Evolutionary conservation across 768 basidiomycete species (phyloP).

Genomic region (Nidularia pulvinata): DNA sequence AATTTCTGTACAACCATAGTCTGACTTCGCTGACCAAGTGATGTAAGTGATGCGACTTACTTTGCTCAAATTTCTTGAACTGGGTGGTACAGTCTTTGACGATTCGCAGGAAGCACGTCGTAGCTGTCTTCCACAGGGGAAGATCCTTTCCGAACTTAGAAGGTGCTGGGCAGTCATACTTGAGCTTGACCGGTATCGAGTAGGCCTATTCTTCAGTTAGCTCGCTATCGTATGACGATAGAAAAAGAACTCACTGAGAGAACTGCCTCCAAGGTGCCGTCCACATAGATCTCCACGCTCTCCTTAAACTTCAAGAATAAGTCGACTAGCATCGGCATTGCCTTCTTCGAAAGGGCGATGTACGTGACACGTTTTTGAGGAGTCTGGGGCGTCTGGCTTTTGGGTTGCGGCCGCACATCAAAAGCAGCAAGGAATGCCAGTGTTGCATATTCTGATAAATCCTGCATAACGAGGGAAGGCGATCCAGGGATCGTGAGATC

Average conservation of each 20-base stretch:
- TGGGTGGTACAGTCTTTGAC: slow-evolving; percentile 65
- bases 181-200: slow-evolving; percentile 89
- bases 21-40: background rate
- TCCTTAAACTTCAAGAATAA: slow-evolving; percentile 71
- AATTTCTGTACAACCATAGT: slow-evolving; percentile 36
- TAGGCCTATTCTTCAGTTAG: slow-evolving; percentile 55
- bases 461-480: slow-evolving; percentile 75
- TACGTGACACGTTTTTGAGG: slow-evolving; percentile 78
- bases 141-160: slow-evolving; percentile 86
- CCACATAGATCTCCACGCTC: slow-evolving; percentile 60
- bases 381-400: slow-evolving; percentile 36
- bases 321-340: slow-evolving; percentile 84
- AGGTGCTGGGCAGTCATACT: slow-evolving; percentile 91
- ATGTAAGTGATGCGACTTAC: slow-evolving; percentile 26
- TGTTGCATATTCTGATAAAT: slow-evolving; percentile 83
- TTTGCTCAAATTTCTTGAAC: slow-evolving; percentile 46
- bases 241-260: slow-evolving; percentile 54
- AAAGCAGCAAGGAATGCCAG: slow-evolving; percentile 88
- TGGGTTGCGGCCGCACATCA: slow-evolving; percentile 45
- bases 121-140: slow-evolving; percentile 97
- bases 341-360: slow-evolving; percentile 86
- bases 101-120: slow-evolving; percentile 69
- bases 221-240: background rate
- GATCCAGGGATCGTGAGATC: slow-evolving; percentile 62
- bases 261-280: slow-evolving; percentile 86